These are phyloP conservation scores for Zarea fungicola DNA, from an alignment of 2,329 filamentous ascomycete species.

Conservation along the genomic window DNA sequence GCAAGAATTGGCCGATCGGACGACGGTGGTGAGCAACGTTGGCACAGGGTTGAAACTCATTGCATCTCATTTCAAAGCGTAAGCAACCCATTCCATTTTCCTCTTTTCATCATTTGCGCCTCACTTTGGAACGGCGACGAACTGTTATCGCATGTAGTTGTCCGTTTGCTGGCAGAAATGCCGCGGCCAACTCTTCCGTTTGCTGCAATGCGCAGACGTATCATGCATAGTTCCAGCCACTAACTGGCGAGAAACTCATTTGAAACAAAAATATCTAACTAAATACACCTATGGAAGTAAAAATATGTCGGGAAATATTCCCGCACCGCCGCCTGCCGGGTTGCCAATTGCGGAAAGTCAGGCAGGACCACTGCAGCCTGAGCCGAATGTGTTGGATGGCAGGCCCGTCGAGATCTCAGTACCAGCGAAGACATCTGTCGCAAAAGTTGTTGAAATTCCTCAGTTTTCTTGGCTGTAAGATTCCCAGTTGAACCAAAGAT, in stretches of 20 bases:
- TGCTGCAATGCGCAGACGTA: not conserved
- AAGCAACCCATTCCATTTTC: not conserved
- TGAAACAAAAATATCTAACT: not conserved
- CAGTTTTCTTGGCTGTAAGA: conserved; percentile 36
- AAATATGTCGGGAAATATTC: not conserved
- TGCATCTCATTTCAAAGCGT: not conserved
- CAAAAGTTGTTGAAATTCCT: conserved; percentile 11
- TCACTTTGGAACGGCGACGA: not conserved
- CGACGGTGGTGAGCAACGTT: conserved; percentile 8
- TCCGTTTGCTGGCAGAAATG: too few species aligned
- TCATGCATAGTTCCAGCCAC: too few species aligned
- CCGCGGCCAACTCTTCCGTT: too few species aligned
- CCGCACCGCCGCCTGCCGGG: not conserved
- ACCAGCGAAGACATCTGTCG: not conserved
- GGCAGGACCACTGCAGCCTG: not conserved
- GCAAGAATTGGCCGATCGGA: too few species aligned
- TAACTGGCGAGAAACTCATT: not conserved
- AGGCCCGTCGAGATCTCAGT: too few species aligned
- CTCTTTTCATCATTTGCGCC: not conserved
- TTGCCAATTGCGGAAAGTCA: not conserved
- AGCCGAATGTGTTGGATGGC: too few species aligned
- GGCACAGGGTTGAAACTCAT: not conserved
- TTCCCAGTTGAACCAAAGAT: too few species aligned
- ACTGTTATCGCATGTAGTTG: too few species aligned
- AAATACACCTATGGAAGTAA: not conserved